Base-by-base conservation (phyloP, 192 early-diverging fungal species). In the Gamsiella multidivaricata region DNA sequence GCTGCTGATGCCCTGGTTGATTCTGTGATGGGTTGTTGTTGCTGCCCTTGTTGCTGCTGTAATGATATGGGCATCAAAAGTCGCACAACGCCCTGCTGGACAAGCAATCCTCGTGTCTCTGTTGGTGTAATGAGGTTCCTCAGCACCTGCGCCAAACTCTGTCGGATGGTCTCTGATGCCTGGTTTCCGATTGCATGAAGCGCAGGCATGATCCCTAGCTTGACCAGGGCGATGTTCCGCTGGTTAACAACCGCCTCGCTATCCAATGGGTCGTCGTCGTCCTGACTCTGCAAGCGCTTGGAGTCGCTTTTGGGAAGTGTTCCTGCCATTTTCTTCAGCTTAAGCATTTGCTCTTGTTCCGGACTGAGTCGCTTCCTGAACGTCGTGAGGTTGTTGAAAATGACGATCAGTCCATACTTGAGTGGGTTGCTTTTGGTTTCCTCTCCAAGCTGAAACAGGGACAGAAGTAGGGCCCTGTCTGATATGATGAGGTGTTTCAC, bases 1-100 rank as follows among this genome's bases (percentile, higher is more conserved):
- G 91, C 85, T 4, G 93, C 91, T 18, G 86, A 45, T 2, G 72
- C 61, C 45, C 75, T 79, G 79, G 84, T 81, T 25, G 61, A 59
- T 53, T 56, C 70, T 18, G 58, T 57, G 12, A 37, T 41, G 5
- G 65, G 36, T 32, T 76, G 64, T 15, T 65, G 68, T 34, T 62
- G 32, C 18, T 32, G 42, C 12, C 50, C 54, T 32, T 66, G 22
- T 1, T 25, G 39, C 62, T 17, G 82, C 64, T 53, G 76, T 25
- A 39, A 75, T 26, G 47, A 69, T 22, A 94, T 55, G 10, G 78
- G 69, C 18, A 94, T 81, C 26, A 97, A 81, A 7, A 83, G 71
- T 17, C 86, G 88, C 5, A 91, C 87, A 17, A 84, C 88, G 25
- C 96, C 94, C 61, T 96, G 95, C 70, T 96, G 95, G 12, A 96